Conservation (phyloP, 768 basidiomycete genomes). For the Lentinula boryana region DNA sequence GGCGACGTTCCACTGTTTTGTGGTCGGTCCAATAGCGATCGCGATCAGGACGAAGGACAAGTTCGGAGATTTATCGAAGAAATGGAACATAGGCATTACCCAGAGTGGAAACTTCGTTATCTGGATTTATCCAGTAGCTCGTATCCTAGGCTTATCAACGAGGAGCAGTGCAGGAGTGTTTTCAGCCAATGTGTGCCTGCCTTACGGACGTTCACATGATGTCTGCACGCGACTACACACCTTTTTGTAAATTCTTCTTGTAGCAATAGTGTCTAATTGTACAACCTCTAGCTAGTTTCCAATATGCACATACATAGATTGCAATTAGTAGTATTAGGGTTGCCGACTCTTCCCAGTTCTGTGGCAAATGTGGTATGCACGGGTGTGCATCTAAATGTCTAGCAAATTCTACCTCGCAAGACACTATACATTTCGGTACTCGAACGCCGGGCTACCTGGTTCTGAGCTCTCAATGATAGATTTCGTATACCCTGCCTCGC, state of each 20-base stretch:
- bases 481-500: slow-evolving; percentile 54
- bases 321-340: no score
- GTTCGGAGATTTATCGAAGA: background rate
- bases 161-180: background rate
- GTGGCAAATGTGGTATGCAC: no score
- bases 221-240: background rate
- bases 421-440: slow-evolving; percentile 70
- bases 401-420: background rate
- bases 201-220: slow-evolving; percentile 1
- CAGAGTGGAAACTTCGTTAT: slow-evolving; percentile 1
- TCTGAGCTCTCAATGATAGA: slow-evolving; percentile 79
- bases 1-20: background rate
- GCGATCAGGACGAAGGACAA: slow-evolving; percentile 7
- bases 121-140: background rate
- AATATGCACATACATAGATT: background rate
- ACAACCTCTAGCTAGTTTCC: background rate
- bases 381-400: background rate
- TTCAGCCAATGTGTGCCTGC: background rate
- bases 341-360: no score
- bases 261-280: background rate
- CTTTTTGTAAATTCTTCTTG: background rate
- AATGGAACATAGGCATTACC: background rate
- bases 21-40: background rate
- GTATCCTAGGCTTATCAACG: background rate
- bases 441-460: slow-evolving; percentile 81